Percentiles rank a stretch among this genome's conserved stretches.
These are phyloP conservation scores for Pezicula radicicola DNA, from an alignment of 2,329 filamentous ascomycete genomes.

Conservation along the genomic window DNA sequence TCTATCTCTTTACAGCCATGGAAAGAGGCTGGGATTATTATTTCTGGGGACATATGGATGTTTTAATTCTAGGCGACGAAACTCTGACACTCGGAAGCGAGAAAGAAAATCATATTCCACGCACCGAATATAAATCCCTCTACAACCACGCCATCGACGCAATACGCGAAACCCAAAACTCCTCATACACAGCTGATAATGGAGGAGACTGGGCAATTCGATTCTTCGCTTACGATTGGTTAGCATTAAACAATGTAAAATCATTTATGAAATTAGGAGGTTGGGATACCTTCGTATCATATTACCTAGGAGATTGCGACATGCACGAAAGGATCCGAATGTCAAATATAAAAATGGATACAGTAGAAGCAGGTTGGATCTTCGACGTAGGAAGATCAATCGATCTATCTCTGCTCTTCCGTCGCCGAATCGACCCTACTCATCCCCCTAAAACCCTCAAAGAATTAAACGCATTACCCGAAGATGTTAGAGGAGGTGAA, in stretches of 20 bases:
- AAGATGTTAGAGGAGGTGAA: constrained; percentile 1
- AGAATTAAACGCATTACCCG: constrained; percentile 5
- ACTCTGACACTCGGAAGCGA: not conserved
- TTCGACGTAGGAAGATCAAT: constrained; percentile 40
- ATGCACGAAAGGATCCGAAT: constrained; percentile 44
- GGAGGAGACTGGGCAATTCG: constrained; percentile 39
- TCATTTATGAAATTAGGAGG: constrained; percentile 40
- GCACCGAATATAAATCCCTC: constrained; percentile 6
- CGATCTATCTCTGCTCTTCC: constrained; percentile 40
- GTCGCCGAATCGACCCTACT: constrained; percentile 24
- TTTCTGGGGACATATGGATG: constrained; percentile 45
- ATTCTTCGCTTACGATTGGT: constrained; percentile 54
- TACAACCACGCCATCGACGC: constrained; percentile 10
- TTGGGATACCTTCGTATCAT: constrained; percentile 55
- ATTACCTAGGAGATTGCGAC: constrained; percentile 54
- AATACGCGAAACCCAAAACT: constrained; percentile 6
- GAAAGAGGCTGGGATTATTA: constrained; percentile 41
- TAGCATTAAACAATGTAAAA: constrained; percentile 50
- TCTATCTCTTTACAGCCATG: constrained; percentile 42
- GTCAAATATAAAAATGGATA: constrained; percentile 37
- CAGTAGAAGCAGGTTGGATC: constrained; percentile 37
- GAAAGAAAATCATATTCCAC: not conserved
- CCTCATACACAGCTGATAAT: constrained; percentile 3
- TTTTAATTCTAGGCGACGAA: not conserved
- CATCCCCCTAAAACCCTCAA: constrained; percentile 4